Base-by-base conservation (phyloP, 208 protist species). In the Trypanosoma theileri region DNA sequence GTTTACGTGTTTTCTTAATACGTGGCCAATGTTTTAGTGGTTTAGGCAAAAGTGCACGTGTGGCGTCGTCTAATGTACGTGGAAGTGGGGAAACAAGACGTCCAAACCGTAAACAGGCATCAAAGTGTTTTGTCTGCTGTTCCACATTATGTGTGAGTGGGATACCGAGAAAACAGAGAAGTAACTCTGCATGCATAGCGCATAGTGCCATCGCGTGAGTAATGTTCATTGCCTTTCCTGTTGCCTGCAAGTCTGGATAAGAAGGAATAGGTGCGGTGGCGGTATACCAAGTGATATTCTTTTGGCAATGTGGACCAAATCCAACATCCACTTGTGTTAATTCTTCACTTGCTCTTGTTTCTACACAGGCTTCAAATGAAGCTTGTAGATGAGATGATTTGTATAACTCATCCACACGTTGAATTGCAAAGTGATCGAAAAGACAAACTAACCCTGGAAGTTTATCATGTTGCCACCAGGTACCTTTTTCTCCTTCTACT, bases 141-240 rank as follows among this genome's bases (percentile, higher is more conserved):
- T 52, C 31, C 0, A 71, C 40, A 35, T 71, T 24, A 0, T 50
- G 24, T 42, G 59, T 80, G 1, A 93, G 16, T 12, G 73, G 80
- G n/a, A 89, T 55, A 4, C 88, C 88, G 9, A 86, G 71, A 71
- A 79, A 87, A 26, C 73, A 67, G 40, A 90, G 66, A 12, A 91
- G 66, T 46, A 65, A 44, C 75, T 93, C 88, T 10, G 79, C 78
- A 71, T 93, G 88, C 88, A 93, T 93, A 24, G 88, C 88, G 59
- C 88, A 93, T 52, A 93, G 54, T 11, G 71, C 59, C 1, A 54
- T 21, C 12, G 88, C 79, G 0, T 21, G 44, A 16, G 64, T 51
- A 19, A 77, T 59, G 46, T 66, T 79, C 44, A 73, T 79, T 1
- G 76, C 82, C 73, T 91, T 91, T 10, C 88, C 88, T 1, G 75